Evolutionary conservation across 2,329 filamentous ascomycete genomes (phyloP).

Genomic region (Pseudogymnoascus sp.): DNA sequence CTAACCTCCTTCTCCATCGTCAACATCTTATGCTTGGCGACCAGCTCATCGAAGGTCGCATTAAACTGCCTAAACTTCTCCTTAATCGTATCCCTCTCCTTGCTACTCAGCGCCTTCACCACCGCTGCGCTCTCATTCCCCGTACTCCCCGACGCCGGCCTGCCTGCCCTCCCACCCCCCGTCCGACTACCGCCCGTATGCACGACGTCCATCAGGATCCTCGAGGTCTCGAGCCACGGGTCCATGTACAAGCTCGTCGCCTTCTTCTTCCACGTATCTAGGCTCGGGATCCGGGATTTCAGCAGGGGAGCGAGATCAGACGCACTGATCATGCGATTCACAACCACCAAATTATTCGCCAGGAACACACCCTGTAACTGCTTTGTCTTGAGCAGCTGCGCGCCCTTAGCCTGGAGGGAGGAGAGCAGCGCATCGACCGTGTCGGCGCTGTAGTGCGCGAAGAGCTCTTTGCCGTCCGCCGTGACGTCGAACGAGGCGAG

Average conservation of each 20-base stretch:
- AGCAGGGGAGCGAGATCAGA: conserved; percentile 74
- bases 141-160: conserved; percentile 67
- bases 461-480: conserved; percentile 80
- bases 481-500: conserved; percentile 78
- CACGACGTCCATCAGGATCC: conserved; percentile 81
- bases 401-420: conserved; percentile 68
- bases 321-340: conserved; percentile 76
- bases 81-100: conserved; percentile 95
- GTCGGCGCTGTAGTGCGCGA: conserved; percentile 84
- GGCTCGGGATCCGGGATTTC: conserved; percentile 54
- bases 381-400: conserved; percentile 67
- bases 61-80: conserved; percentile 95
- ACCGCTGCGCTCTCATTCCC: conserved; percentile 68
- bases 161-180: conserved; percentile 34
- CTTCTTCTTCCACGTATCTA: conserved; percentile 85
- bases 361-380: conserved; percentile 80
- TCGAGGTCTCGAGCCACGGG: conserved; percentile 80
- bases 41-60: conserved; percentile 79
- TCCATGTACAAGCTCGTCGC: conserved; percentile 76
- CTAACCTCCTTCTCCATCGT: conserved; percentile 90
- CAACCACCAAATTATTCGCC: conserved; percentile 76
- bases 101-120: conserved; percentile 74
- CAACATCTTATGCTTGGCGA: conserved; percentile 72
- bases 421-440: conserved; percentile 76
- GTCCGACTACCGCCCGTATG: conserved; percentile 64